A percentile compares a stretch with the other conserved stretches of the same genome.
Evolutionary conservation across 2,329 filamentous ascomycete species (phyloP).

Genomic region (Botrytis cinerea): DNA sequence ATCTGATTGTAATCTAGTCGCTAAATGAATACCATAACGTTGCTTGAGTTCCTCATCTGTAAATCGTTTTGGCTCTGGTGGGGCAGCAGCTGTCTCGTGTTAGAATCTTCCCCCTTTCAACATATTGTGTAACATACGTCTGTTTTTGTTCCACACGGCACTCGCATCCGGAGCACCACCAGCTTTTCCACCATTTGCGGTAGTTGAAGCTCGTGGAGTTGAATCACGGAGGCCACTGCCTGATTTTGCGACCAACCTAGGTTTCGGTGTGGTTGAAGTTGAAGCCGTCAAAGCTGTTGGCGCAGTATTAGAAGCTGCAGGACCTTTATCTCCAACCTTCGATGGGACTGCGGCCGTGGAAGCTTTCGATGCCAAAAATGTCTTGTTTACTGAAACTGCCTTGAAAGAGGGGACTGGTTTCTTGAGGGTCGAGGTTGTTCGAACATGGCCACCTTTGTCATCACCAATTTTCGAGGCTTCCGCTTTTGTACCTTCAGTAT

Average conservation of each 20-base stretch:
- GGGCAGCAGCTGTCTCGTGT: slow-evolving; percentile 54
- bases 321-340: slow-evolving; percentile 55
- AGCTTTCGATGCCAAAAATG: slow-evolving; percentile 74
- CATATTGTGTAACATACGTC: slow-evolving; percentile 57
- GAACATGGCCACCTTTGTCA: slow-evolving; percentile 60
- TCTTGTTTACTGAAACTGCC: slow-evolving; percentile 82
- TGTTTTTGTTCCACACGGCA: slow-evolving; percentile 87
- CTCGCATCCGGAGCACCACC: slow-evolving; percentile 67
- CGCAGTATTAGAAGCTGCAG: slow-evolving; percentile 16
- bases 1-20: slow-evolving; percentile 74
- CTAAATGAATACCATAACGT: slow-evolving; percentile 84
- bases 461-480: slow-evolving; percentile 56
- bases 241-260: slow-evolving; percentile 75
- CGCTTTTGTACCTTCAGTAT: slow-evolving; percentile 69
- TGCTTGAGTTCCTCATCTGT: slow-evolving; percentile 84
- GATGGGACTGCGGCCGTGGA: slow-evolving; percentile 47
- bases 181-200: slow-evolving; percentile 58
- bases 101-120: slow-evolving; percentile 32
- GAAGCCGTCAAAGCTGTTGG: slow-evolving; percentile 45
- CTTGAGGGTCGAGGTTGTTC: slow-evolving; percentile 63
- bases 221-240: slow-evolving; percentile 61
- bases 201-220: slow-evolving; percentile 47
- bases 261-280: slow-evolving; percentile 57
- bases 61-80: slow-evolving; percentile 75
- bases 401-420: slow-evolving; percentile 75